These are phyloP conservation scores for Apocynum venetum DNA, from an alignment of 257 asterid species.

Conservation along the genomic window DNA sequence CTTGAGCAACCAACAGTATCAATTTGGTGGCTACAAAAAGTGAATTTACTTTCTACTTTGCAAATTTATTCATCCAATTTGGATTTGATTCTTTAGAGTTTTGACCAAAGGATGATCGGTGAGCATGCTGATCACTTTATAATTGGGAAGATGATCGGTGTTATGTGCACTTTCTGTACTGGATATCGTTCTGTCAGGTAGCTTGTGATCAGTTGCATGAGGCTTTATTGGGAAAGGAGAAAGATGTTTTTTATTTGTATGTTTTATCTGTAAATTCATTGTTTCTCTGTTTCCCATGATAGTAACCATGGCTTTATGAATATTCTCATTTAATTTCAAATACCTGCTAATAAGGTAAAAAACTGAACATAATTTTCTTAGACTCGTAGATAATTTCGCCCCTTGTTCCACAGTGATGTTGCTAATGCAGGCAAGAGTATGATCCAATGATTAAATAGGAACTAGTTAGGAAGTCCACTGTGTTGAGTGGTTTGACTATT, in stretches of 20 bases:
- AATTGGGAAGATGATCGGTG: not conserved
- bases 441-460: not conserved
- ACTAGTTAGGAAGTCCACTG: too few relatives aligned
- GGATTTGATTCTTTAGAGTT: slow-evolving; percentile 2
- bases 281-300: not conserved
- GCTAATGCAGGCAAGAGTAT: not conserved
- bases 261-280: not conserved
- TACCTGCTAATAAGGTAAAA: not conserved
- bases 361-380: not conserved
- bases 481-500: not conserved
- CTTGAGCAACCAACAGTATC: slow-evolving; percentile 55
- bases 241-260: too few relatives aligned
- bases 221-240: not conserved
- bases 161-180: not conserved
- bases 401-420: too few relatives aligned
- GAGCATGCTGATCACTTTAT: not conserved
- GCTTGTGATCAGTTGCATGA: not conserved
- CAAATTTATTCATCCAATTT: slow-evolving; percentile 3
- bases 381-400: not conserved
- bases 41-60: slow-evolving; percentile 23
- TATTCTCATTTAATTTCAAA: not conserved
- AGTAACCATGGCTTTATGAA: not conserved
- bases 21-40: slow-evolving; percentile 66
- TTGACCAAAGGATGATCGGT: not conserved
- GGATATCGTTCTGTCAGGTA: not conserved